A percentile compares a stretch with the other conserved stretches of the same genome.
Evolutionary conservation across 345 rosid species (phyloP).

Genomic region (Hypericum androsaemum): DNA sequence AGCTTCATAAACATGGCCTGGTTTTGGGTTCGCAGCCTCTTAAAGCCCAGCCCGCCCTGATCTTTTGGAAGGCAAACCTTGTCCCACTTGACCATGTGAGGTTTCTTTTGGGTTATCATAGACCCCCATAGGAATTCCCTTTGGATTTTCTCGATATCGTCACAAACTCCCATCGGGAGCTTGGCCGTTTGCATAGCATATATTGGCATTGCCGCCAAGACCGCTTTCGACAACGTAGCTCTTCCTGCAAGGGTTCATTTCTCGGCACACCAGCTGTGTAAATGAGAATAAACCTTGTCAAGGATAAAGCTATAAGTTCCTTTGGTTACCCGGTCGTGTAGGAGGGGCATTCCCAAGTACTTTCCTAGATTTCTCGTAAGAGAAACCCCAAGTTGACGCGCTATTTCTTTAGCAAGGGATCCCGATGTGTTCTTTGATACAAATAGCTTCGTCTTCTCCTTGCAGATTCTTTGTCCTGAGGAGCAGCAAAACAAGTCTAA

Average conservation of each 20-base stretch:
- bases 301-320: background rate
- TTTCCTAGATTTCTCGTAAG: background rate
- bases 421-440: background rate
- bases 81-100: background rate
- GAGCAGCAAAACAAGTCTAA: background rate
- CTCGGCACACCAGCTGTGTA: background rate
- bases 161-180: background rate
- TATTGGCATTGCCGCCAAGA: background rate
- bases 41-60: background rate
- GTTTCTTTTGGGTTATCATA: background rate
- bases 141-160: background rate
- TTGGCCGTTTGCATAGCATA: background rate
- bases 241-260: background rate
- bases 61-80: background rate
- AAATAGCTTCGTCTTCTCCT: background rate
- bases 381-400: background rate
- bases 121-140: background rate
- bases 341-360: background rate
- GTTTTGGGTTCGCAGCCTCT: background rate
- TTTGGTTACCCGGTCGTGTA: background rate
- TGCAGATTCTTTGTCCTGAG: background rate
- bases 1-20: background rate
- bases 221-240: background rate
- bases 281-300: background rate
- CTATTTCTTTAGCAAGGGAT: background rate